Conservation (phyloP, 1,284 basidiomycete genomes). For the Irpex rosettiformis region DNA sequence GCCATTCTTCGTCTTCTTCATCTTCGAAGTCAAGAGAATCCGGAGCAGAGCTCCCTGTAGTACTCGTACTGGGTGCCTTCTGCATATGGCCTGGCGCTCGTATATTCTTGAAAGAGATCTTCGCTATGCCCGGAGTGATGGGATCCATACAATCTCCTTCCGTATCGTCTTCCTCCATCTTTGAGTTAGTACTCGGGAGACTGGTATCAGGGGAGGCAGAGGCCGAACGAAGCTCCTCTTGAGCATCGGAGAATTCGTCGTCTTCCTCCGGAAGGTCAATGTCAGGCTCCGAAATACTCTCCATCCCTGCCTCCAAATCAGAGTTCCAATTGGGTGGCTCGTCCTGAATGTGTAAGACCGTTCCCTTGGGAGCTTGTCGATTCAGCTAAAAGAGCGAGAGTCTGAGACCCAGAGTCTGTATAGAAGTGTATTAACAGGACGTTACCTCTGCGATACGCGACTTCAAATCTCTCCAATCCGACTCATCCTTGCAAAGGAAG, state of each 20-base stretch:
- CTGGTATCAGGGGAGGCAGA: constrained; percentile 24
- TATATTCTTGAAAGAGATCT: constrained; percentile 38
- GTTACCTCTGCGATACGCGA: constrained; percentile 66
- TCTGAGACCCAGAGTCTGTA: background rate
- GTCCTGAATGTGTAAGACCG: constrained; percentile 76
- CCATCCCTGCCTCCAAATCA: constrained; percentile 74
- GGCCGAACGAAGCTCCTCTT: constrained; percentile 26
- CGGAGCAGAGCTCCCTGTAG: constrained; percentile 18
- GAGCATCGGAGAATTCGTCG: constrained; percentile 40
- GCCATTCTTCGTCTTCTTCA: constrained; percentile 69
- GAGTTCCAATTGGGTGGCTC: constrained; percentile 82
- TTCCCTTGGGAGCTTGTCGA: constrained; percentile 62
- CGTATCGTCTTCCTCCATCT: constrained; percentile 45
- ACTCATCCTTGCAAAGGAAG: constrained; percentile 81
- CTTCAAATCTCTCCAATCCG: constrained; percentile 83
- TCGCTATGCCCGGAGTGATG: constrained; percentile 55
- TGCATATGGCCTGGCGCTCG: constrained; percentile 12
- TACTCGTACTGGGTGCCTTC: constrained; percentile 23
- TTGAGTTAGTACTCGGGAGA: constrained; percentile 9
- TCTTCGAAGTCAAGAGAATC: constrained; percentile 31
- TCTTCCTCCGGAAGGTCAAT: constrained; percentile 45
- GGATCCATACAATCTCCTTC: constrained; percentile 67
- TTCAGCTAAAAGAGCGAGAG: constrained; percentile 31
- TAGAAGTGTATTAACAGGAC: constrained; percentile 3
- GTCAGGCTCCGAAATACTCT: constrained; percentile 76